Conservation (phyloP, 2,329 filamentous ascomycete species). For the Colletotrichum sp. region DNA sequence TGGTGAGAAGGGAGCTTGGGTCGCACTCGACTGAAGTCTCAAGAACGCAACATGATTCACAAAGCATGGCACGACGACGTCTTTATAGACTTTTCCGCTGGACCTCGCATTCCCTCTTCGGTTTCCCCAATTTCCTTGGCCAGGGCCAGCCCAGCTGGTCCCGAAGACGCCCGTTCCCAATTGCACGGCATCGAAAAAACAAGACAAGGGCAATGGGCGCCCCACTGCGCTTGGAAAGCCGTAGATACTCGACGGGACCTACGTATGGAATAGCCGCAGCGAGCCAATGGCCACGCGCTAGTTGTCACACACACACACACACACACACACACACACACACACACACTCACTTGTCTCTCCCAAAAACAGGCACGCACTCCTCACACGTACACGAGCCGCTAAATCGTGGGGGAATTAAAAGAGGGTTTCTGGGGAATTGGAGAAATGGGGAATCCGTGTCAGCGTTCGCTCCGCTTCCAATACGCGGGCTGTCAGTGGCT, state of each 20-base stretch:
- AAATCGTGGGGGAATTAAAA: constrained; percentile 9
- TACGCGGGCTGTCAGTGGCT: neutral
- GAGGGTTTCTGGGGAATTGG: constrained; percentile 10
- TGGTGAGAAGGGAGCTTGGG: neutral
- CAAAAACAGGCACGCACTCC: neutral
- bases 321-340: neutral
- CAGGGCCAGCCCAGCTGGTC: neutral
- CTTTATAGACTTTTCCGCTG: constrained; percentile 6
- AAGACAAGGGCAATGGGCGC: neutral
- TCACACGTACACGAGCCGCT: neutral
- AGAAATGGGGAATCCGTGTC: neutral
- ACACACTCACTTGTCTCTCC: neutral
- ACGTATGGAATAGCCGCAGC: neutral
- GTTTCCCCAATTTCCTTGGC: neutral
- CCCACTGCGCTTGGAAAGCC: neutral
- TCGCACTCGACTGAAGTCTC: neutral
- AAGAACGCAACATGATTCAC: neutral
- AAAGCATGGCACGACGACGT: neutral
- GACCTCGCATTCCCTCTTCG: neutral
- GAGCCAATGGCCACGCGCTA: neutral
- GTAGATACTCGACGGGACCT: neutral
- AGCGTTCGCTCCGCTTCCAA: neutral
- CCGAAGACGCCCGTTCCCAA: constrained; percentile 1
- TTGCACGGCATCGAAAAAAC: neutral
- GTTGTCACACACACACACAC: neutral